A percentile compares a stretch with the other conserved stretches of the same genome.
Evolutionary conservation across 176 grass and related monocot genomes (phyloP).

Genomic region (Alopecurus myosuroides): DNA sequence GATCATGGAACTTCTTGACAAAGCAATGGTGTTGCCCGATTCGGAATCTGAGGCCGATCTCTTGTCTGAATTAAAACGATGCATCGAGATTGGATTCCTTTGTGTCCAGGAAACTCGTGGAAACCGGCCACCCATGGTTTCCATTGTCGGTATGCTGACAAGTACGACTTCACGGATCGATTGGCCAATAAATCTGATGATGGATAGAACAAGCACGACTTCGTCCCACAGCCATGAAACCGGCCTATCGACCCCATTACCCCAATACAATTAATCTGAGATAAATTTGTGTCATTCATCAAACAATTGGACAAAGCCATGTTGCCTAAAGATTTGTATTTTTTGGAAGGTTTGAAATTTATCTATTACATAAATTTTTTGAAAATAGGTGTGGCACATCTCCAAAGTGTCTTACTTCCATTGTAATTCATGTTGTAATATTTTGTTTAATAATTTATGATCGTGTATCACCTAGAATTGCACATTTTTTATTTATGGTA

Average conservation of each 20-base stretch:
- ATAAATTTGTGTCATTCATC: not conserved
- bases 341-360: not conserved
- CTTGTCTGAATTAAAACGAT: constrained; percentile 10
- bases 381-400: not conserved
- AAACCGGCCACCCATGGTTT: constrained; percentile 27
- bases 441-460: too few relatives aligned
- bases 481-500: too few relatives aligned
- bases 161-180: not conserved
- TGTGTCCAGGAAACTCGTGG: constrained; percentile 30
- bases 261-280: not conserved
- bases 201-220: not conserved
- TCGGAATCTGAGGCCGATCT: not conserved
- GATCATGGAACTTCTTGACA: constrained; percentile 13
- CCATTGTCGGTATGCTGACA: constrained; percentile 22
- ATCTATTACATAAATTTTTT: not conserved
- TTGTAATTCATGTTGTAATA: not conserved
- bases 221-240: not conserved
- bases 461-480: too few relatives aligned
- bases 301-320: not conserved
- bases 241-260: not conserved
- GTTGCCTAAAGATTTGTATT: not conserved
- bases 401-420: not conserved
- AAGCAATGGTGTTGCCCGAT: not conserved
- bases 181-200: not conserved
- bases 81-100: constrained; percentile 46